These are phyloP conservation scores for Kappamyces sp. DNA, from an alignment of 192 early-diverging fungal species.

Conservation along the genomic window DNA sequence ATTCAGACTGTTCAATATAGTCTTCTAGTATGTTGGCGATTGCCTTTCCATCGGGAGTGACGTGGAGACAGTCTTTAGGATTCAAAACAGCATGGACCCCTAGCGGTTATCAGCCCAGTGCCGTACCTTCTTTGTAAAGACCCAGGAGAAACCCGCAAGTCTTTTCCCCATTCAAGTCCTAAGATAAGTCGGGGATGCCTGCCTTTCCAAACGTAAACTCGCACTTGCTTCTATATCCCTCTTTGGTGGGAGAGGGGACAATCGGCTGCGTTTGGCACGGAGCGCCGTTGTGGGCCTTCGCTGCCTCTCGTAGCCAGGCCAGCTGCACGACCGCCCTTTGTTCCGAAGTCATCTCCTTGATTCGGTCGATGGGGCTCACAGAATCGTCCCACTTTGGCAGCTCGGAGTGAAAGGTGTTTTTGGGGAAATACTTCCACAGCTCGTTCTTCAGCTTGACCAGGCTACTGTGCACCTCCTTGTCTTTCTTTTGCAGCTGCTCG, in stretches of 20 bases:
- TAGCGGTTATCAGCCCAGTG: background rate
- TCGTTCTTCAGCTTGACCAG: conserved; percentile 33
- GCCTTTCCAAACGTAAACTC: conserved; percentile 64
- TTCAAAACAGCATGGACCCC: conserved; percentile 31
- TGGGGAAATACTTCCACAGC: conserved; percentile 29
- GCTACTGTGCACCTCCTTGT: conserved; percentile 26
- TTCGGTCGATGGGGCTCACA: conserved; percentile 18
- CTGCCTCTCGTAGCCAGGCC: conserved; percentile 5
- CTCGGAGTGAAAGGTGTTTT: conserved; percentile 20
- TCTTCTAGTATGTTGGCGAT: conserved; percentile 44
- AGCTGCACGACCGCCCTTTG: conserved; percentile 21
- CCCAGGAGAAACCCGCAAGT: conserved; percentile 67
- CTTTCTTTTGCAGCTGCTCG: conserved; percentile 52
- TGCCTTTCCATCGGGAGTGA: conserved; percentile 40
- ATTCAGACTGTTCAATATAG: conserved; percentile 23
- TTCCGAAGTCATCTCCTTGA: conserved; percentile 23
- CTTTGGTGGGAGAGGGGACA: conserved; percentile 48
- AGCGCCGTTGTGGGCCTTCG: conserved; percentile 11
- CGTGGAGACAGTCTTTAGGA: conserved; percentile 39
- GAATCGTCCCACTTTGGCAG: conserved; percentile 15
- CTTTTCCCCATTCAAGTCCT: conserved; percentile 42
- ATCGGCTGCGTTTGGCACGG: conserved; percentile 23
- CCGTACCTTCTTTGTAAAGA: conserved; percentile 54
- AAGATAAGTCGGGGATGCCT: too few relatives aligned
- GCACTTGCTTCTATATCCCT: conserved; percentile 70